phyloP scores from a whole-genome alignment of 2,329 filamentous ascomycete species.

The Beauveria pseudobassiana region DNA sequence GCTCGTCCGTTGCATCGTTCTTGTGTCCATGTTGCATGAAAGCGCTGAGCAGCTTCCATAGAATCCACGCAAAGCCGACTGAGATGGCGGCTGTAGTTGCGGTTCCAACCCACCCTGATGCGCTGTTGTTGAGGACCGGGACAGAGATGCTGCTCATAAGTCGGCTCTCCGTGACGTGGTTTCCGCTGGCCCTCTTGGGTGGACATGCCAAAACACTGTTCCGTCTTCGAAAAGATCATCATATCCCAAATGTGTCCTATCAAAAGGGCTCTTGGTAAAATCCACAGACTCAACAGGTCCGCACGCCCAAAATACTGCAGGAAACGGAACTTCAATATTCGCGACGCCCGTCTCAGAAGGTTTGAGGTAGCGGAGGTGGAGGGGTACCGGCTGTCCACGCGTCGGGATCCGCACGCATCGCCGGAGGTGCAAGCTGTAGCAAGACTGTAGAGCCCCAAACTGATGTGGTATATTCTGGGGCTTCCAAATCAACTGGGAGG shows the following conservation, averaged over 20 bases:
- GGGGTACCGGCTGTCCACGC: conserved; percentile 64
- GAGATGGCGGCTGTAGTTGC: conserved; percentile 54
- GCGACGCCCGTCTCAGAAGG: conserved; percentile 50
- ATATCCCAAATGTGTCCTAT: conserved; percentile 76
- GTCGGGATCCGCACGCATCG: conserved; percentile 22
- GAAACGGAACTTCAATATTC: conserved; percentile 62
- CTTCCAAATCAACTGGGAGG: conserved; percentile 81
- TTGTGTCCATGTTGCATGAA: conserved; percentile 15
- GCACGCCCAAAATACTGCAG: conserved; percentile 87
- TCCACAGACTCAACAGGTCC: conserved; percentile 56
- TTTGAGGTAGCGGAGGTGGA: conserved; percentile 77
- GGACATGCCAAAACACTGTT: conserved; percentile 77
- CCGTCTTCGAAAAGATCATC: conserved; percentile 69
- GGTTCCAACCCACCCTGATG: conserved; percentile 37
- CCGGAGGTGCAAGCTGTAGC: conserved; percentile 60
- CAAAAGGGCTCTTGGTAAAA: conserved; percentile 75
- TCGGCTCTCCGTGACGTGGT: conserved; percentile 15
- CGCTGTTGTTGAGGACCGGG: conserved; percentile 55
- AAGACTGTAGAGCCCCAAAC: conserved; percentile 75
- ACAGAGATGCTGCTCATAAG: conserved; percentile 52
- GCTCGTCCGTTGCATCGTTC: neutral
- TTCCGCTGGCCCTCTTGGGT: conserved; percentile 35
- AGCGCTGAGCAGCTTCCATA: conserved; percentile 47
- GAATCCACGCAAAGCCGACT: conserved; percentile 62
- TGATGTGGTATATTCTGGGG: conserved; percentile 70